Base-by-base conservation (phyloP, 768 basidiomycete species). In the Kwoniella pini region DNA sequence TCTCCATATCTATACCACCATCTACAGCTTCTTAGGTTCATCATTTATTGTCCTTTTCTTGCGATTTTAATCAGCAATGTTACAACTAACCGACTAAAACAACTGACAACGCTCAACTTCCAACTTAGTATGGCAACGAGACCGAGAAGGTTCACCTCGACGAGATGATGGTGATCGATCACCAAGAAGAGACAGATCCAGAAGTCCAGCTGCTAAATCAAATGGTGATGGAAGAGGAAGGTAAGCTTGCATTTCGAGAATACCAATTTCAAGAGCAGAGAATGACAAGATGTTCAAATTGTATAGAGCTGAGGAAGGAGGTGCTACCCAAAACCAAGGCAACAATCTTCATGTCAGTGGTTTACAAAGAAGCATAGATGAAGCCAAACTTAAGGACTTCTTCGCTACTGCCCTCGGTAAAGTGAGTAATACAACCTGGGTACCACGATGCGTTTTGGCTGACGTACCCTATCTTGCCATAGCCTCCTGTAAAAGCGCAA, bases 371-470 rank as follows among this genome's bases (percentile, higher is more conserved):
- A 83, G 82, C 55, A 82, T 86, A 58, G 91, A 92, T 72, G 89
- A 88, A 33, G 86, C 88, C 55, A 88, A 91, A 69, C 87, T 99
- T 56, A 92, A 96, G 79, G 85, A 86, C 13, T 85, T 86, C 7
- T 99, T 99, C 77, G 83, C 85, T 62, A 7, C 33, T 15, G 94
- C 93, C 80, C 85, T 87, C 79, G 96, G 96, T 57, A 83, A 87
- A 70, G 91, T 91, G 68, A 63, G 86, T 83, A n/a, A 36, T 27
- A 15, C 10, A 12, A 24, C 2, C 44, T 31, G 12, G 30, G 4
- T 27, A 40, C 26, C 27, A 19, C 19, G 11, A 22, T 22, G 17
- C 10, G 22, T n/a, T 38, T 27, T 12, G n/a, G 45, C 55, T 46
- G 45, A 57, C 33, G 12, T 7, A 26, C 22, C 15, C 53, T 40